Base-by-base conservation (phyloP, 2,329 filamentous ascomycete genomes). In the Fusarium sp. region DNA sequence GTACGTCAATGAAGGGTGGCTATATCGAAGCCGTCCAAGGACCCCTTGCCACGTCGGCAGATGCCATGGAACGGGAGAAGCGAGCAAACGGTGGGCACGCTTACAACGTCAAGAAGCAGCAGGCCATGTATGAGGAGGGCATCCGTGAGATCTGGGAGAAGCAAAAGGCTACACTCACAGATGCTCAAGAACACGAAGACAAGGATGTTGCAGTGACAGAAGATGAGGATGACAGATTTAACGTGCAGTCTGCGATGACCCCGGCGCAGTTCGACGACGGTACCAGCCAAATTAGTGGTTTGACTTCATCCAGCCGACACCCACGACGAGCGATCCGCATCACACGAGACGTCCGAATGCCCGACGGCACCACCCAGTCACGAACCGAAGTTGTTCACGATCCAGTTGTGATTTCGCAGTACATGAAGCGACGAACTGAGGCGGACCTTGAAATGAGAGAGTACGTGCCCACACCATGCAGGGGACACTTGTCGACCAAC, bases 1-100 rank as follows among this genome's bases (percentile, higher is more conserved):
- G 96, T 79, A 98, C 95, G 0, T 97, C 94, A 1, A 99, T 99
- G 96, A 99, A 99, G 83, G 96, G 96, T 70, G 96, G 96, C 0
- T 99, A 91, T 69, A 89, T 98, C 82, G 94, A 95, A 79, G 93
- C 95, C 22, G 90, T 97, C 29, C 89, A 90, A 65, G 90, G 90
- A 3, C 90, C 90, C 4, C 83, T 90, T 42, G 89, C 90, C 9
- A 92, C 90, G 4, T 91, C 90, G 11, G 95, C 94, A 22, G 94
- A 98, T 81, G 95, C 94, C 78, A 94, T 95, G 70, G 93, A 94
- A 78, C 93, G 95, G 70, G 94, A 95, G 80, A 91, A 96, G 72
- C 94, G 95, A 79, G 93, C 93, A 17, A 96, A 96, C 73, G 95
- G 95, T 64, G 96, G 96, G 0, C 96, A 99, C 83, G 95, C 94